phyloP scores from a whole-genome alignment of 495 filamentous ascomycete genomes.

The Aspergillus egyptiacus region DNA sequence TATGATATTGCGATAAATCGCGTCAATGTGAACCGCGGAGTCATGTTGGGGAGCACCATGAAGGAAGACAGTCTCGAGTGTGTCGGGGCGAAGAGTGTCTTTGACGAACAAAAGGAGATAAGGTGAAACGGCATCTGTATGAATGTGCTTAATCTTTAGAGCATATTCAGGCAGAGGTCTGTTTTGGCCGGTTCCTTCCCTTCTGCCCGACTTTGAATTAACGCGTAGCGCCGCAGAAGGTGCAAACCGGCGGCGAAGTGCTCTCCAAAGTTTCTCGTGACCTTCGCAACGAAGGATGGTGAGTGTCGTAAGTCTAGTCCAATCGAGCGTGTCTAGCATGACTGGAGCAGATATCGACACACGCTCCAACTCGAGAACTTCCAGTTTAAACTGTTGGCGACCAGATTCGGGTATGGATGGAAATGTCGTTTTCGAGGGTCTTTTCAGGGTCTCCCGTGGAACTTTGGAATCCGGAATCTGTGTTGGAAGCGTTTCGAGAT shows the following conservation, averaged over 20 bases:
- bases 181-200: constrained; percentile 13
- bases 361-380: constrained; percentile 78
- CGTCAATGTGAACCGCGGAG: constrained; percentile 59
- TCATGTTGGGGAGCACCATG: constrained; percentile 61
- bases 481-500: neutral
- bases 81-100: constrained; percentile 79
- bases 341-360: constrained; percentile 65
- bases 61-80: constrained; percentile 75
- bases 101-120: constrained; percentile 77
- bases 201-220: constrained; percentile 20
- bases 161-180: constrained; percentile 49
- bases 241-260: constrained; percentile 64
- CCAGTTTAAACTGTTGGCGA: constrained; percentile 51
- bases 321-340: constrained; percentile 69
- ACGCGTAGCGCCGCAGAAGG: constrained; percentile 39
- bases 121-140: constrained; percentile 74
- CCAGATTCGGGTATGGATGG: constrained; percentile 7
- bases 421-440: neutral
- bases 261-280: constrained; percentile 77
- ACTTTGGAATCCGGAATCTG: constrained; percentile 1
- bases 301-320: constrained; percentile 67
- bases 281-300: constrained; percentile 76
- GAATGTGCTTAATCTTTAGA: constrained; percentile 71
- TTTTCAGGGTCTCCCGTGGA: constrained; percentile 4
- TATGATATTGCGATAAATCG: constrained; percentile 69